Evolutionary conservation across 1,139 yeast genomes (phyloP), one percentile per base, ranked within the genome.

Genomic region (Arxiozyma bovina): DNA sequence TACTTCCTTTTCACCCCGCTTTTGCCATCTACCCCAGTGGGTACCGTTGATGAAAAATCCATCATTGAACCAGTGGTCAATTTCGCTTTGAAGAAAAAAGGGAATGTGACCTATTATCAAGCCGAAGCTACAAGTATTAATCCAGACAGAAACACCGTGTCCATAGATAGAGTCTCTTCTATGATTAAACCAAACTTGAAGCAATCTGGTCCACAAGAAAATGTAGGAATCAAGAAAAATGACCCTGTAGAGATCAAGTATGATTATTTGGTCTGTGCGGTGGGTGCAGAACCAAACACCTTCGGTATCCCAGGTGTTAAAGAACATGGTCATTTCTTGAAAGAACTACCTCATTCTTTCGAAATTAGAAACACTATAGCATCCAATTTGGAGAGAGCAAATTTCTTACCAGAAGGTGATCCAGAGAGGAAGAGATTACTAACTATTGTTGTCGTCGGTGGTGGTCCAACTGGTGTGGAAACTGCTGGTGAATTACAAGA

Each of bases 391-490:
- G 89, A 85, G 71, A 87, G 83, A 62, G 87, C 94, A 46, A 81
- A 84, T 70, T 74, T 83, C 61, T 77, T 86, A 64, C 87, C 90
- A 54, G 77, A 78, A 67, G 91, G 84, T 58, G 89, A 85, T 65
- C 84, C 82, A 52, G 89, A 84, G 69, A 79, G 94, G 74, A 80
- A 81, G 72, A 78, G 89, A 74, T 78, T 89, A 61, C 75, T 85
- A 68, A 79, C 83, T 47, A 77, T 87, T 63, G 90, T 86, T 57
- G 89, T 87, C 59, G 87, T 90, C 66, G 96, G 96, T 66, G 96
- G 95, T 75, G 96, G 96, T 62, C 93, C 95, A 68, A 87, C 96
- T 48, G 96, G 95, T 73, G 94, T 87, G 56, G 96, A 88, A 72
- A 80, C 85, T 54, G 94, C 95, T 57, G 95, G 91, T 68, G 96